phyloP scores from a whole-genome alignment of 768 basidiomycete species.

The Suillus hirtellus region DNA sequence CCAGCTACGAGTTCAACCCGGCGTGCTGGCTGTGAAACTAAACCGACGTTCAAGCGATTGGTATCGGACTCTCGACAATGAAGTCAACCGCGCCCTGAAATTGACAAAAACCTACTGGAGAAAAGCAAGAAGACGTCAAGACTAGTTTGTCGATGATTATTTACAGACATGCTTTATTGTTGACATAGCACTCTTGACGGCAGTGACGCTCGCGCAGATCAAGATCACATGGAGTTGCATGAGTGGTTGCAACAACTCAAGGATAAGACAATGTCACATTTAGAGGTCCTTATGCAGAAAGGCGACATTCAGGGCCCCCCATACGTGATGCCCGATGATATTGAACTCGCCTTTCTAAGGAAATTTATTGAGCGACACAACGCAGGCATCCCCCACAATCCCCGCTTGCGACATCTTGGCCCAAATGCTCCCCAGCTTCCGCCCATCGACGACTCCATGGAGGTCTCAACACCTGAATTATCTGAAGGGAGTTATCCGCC shows the following conservation, averaged over 20 bases:
- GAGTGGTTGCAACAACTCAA: constrained; percentile 88
- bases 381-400: constrained; percentile 76
- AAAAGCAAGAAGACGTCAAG: constrained; percentile 78
- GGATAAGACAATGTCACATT: constrained; percentile 86
- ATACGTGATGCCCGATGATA: constrained; percentile 76
- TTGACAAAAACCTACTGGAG: constrained; percentile 87
- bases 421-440: constrained; percentile 30
- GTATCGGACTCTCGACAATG: constrained; percentile 76
- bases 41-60: constrained; percentile 80
- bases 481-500: constrained; percentile 35
- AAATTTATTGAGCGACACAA: constrained; percentile 83
- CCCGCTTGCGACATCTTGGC: constrained; percentile 63
- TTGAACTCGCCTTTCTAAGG: constrained; percentile 75
- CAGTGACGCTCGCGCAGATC: constrained; percentile 74
- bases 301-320: constrained; percentile 85
- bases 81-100: constrained; percentile 80
- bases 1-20: constrained; percentile 83
- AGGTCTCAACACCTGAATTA: constrained; percentile 34
- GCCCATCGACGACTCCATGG: constrained; percentile 36
- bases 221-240: constrained; percentile 87
- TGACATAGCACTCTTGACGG: constrained; percentile 8
- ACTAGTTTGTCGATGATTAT: constrained; percentile 41
- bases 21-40: constrained; percentile 72
- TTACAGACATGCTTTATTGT: constrained; percentile 13
- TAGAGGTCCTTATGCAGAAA: constrained; percentile 85